These are phyloP conservation scores for Tylopilus subfusipes DNA, from an alignment of 768 basidiomycete genomes.

Conservation along the genomic window DNA sequence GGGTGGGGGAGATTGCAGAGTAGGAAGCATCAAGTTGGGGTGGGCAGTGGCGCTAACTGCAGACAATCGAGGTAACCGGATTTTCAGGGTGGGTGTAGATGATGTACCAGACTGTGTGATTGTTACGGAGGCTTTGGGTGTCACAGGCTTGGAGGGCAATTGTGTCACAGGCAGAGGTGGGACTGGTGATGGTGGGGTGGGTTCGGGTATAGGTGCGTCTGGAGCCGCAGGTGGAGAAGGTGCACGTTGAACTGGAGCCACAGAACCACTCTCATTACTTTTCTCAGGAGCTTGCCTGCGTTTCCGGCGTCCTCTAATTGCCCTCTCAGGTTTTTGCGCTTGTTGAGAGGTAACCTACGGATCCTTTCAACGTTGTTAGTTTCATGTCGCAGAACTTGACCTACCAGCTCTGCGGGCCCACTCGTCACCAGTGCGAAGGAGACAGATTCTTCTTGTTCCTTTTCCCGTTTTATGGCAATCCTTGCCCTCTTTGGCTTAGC, in stretches of 20 bases:
- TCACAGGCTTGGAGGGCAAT: constrained; percentile 22
- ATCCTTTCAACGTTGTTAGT: not conserved
- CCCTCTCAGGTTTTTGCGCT: constrained; percentile 14
- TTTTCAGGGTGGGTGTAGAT: constrained; percentile 34
- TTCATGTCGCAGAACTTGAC: constrained; percentile 4
- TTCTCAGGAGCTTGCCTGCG: constrained; percentile 14
- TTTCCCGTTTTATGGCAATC: constrained; percentile 27
- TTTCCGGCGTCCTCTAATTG: constrained; percentile 26
- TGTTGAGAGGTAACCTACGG: constrained; percentile 11
- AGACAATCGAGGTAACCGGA: constrained; percentile 31
- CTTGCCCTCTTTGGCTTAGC: constrained; percentile 32
- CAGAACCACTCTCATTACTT: constrained; percentile 14
- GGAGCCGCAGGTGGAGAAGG: constrained; percentile 12
- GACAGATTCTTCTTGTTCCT: constrained; percentile 22
- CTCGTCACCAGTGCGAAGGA: constrained; percentile 4
- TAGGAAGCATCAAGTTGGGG: constrained; percentile 16
- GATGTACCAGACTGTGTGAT: constrained; percentile 33
- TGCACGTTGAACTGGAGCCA: constrained; percentile 5
- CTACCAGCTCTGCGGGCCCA: constrained; percentile 11
- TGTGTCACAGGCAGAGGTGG: constrained; percentile 11
- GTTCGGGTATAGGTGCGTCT: constrained; percentile 19
- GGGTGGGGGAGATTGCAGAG: constrained; percentile 21
- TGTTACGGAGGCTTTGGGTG: constrained; percentile 34
- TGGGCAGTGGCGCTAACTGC: constrained; percentile 28
- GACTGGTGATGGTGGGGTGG: constrained; percentile 5